Evolutionary conservation across 768 basidiomycete species (phyloP), one percentile per base, ranked within the genome.

Genomic region (Boletus tylopilopsis): DNA sequence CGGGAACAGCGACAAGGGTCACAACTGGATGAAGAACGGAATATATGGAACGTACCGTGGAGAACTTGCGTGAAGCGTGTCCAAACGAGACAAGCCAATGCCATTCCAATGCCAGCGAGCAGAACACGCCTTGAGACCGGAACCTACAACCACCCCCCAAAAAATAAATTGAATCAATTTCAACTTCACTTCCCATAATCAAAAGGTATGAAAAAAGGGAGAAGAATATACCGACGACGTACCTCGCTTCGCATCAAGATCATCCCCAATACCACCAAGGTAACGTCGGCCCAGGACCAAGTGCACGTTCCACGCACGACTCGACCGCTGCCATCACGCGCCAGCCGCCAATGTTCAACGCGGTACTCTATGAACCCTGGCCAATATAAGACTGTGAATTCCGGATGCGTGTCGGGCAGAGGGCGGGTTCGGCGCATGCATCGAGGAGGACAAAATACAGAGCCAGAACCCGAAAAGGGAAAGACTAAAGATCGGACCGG

Each of bases 291-390:
- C 70, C 72, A 72, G 0, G 64, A 65, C 61, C 71, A 68, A 37
- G 50, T 47, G 11, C 58, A 62, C 35, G 69, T 64, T 15, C 67
- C 59, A 15, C 52, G 52, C 18, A 74, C 50, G 27, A 72, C 51
- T 35, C 50, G 63, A 13, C 70, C 62, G 45, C 63, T 72, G 1
- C 75, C 75, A 59, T 76, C 68, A 24, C 72, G 74, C 35, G 70
- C 68, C 24, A 77, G 53, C 13, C 66, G 74, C 73, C 72, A 73
- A 49, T 81, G 76, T 50, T 81, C 77, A 22, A 87, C 71, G 43
- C 79, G 73, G 51, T 83, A 87, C 62, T 89, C 85, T 41, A 68
- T 69, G 61, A 72, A 81, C 16, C 73, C 76, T 33, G 71, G 69
- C 53, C 65, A 70, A 32, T 73, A 64, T 38, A 75, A 58, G 34